Evolutionary conservation across 805 yeast species (phyloP).

Genomic region (Diddensiella transvaalensis): DNA sequence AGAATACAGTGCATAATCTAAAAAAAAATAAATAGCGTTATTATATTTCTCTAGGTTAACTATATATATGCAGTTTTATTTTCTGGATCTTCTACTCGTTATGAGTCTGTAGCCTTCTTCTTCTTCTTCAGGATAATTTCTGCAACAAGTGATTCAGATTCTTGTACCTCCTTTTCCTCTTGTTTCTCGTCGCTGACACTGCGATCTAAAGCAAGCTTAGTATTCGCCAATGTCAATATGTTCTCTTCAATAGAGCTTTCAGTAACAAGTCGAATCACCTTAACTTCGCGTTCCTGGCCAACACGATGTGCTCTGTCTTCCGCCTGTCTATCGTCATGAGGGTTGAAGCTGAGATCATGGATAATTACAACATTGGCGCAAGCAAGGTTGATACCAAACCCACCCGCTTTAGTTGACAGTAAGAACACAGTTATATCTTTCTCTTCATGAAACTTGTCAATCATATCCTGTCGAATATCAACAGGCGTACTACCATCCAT

Average conservation of each 20-base stretch:
- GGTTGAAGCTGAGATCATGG: constrained; percentile 92
- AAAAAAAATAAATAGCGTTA: too few species aligned
- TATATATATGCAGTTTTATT: background rate
- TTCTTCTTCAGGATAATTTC: constrained; percentile 30
- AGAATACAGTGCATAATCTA: too few species aligned
- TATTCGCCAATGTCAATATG: constrained; percentile 78
- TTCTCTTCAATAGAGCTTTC: constrained; percentile 83
- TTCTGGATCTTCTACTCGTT: too few species aligned
- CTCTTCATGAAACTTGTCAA: constrained; percentile 85
- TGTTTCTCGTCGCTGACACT: constrained; percentile 37
- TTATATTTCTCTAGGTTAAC: too few species aligned
- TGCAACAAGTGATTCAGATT: constrained; percentile 36
- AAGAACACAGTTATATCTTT: constrained; percentile 78
- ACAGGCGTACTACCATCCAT: constrained; percentile 94
- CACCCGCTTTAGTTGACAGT: constrained; percentile 95
- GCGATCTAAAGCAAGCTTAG: constrained; percentile 80
- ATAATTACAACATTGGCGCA: constrained; percentile 92
- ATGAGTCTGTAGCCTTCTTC: background rate
- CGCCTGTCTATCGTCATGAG: constrained; percentile 98
- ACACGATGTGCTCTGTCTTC: constrained; percentile 98
- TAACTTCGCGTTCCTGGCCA: constrained; percentile 84
- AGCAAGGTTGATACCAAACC: constrained; percentile 94
- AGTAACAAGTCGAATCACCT: constrained; percentile 70
- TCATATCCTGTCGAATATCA: constrained; percentile 85
- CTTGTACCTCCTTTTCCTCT: constrained; percentile 33